Base-by-base conservation (phyloP, 2,329 filamentous ascomycete species). In the Mycosphaerelloides madeirae region DNA sequence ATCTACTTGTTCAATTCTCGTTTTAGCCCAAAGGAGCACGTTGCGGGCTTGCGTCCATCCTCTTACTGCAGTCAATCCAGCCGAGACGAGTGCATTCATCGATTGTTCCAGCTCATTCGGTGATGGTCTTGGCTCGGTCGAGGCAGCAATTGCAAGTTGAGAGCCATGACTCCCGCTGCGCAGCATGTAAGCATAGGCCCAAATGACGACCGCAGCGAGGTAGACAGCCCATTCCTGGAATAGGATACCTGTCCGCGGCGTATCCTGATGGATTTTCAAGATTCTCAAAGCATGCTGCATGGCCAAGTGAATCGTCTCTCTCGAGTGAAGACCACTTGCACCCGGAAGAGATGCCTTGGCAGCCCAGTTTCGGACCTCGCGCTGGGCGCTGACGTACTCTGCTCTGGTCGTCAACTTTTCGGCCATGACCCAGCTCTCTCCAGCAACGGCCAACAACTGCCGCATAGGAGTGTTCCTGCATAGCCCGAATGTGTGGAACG, bases 391-490 rank as follows among this genome's bases (percentile, higher is more conserved):
- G 13, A 51, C 45, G 46, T 65, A 68, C n/a, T 63, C 60, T 12
- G 57, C 56, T 6, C 53, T 41, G 15, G 56, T 54, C 12, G 59
- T 59, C n/a, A 72, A 54, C 38, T 72, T 71, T 45, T 70, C 66
- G 1, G 60, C 65, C n/a, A 73, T 55, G 7, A 71, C 60, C 70
- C 70, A 74, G 13, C 67, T 65, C 40, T 73, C 68, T 29, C 70
- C 69, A 3, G 67, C 63, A 0, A 72, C 63, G 22, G 69, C 69
- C 12, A 74, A 55, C 3, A 74, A 55, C 1, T 68, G 63, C 15
- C 67, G 66, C 4, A 71, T 50, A 1, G 69, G 70, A 3, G 62
- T 64, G 7, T 64, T 50, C 32, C 63, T 65, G 14, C 65, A 58
- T 1, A 72, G 61, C 44, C 66, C 66, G 13, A 63, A 55, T 2